These are phyloP conservation scores for Tetracladium setigerum DNA, from an alignment of 495 filamentous ascomycete genomes.

Conservation along the genomic window DNA sequence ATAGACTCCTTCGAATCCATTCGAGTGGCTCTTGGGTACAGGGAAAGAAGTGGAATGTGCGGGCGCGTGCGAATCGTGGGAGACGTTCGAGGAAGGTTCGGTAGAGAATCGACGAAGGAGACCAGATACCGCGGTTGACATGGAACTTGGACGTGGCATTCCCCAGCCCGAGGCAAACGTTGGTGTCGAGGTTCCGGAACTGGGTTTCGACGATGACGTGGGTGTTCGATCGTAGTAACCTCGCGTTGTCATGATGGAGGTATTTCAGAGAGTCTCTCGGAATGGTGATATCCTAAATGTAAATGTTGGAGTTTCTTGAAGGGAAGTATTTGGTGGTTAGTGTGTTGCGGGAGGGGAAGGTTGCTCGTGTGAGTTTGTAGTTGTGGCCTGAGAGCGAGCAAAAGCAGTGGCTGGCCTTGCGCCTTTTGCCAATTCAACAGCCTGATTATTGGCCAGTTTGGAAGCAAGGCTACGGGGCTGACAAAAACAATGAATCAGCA, in stretches of 20 bases:
- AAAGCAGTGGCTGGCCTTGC: no score
- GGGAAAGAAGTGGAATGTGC: background rate
- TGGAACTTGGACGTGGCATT: background rate
- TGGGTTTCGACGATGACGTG: slow-evolving; percentile 9
- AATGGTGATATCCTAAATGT: no score
- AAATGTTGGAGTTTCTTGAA: no score
- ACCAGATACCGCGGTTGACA: slow-evolving; percentile 15
- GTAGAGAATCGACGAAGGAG: slow-evolving; percentile 21
- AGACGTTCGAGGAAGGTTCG: slow-evolving; percentile 4
- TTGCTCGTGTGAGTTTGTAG: no score
- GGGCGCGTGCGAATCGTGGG: background rate
- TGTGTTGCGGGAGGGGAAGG: no score
- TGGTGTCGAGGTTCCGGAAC: slow-evolving; percentile 1
- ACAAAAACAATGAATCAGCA: no score
- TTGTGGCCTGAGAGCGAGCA: no score
- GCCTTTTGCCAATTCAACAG: no score
- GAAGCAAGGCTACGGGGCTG: no score
- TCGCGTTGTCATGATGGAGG: slow-evolving; percentile 1
- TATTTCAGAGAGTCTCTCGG: background rate
- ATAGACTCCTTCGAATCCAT: slow-evolving; percentile 25
- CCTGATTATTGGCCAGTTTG: no score
- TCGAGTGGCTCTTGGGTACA: background rate
- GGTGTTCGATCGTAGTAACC: slow-evolving; percentile 8
- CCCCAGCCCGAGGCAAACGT: slow-evolving; percentile 12
- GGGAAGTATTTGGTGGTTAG: no score